Percentiles rank a stretch among this genome's conserved stretches.
Conservation (phyloP, 345 rosid species). For the Arabis alpina region DNA sequence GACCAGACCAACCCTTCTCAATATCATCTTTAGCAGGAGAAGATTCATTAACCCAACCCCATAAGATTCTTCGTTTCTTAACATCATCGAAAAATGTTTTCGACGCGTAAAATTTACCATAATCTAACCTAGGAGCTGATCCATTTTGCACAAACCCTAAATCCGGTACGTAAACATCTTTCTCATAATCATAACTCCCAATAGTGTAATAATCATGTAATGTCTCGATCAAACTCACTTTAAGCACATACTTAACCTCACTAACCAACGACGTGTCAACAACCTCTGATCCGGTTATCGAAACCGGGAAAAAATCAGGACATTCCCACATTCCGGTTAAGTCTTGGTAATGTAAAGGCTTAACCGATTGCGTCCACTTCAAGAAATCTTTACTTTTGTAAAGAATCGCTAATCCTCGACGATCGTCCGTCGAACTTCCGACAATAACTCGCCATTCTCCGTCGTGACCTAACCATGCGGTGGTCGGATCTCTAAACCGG, state of each 20-base stretch:
- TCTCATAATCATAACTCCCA: constrained; percentile 48
- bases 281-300: constrained; percentile 28
- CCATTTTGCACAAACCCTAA: constrained; percentile 49
- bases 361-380: constrained; percentile 47
- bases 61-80: constrained; percentile 57
- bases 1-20: constrained; percentile 41
- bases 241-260: constrained; percentile 54
- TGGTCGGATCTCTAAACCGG: constrained; percentile 80
- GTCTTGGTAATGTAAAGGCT: constrained; percentile 55
- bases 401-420: constrained; percentile 58
- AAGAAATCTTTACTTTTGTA: constrained; percentile 63
- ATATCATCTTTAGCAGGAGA: constrained; percentile 45
- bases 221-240: constrained; percentile 56
- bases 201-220: constrained; percentile 54
- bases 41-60: constrained; percentile 80
- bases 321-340: constrained; percentile 89
- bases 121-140: constrained; percentile 60
- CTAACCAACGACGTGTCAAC: constrained; percentile 32
- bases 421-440: constrained; percentile 42
- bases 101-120: constrained; percentile 75
- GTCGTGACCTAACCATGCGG: constrained; percentile 58
- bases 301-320: constrained; percentile 74
- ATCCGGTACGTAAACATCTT: constrained; percentile 57
- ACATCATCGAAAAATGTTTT: constrained; percentile 65
- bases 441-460: constrained; percentile 41